phyloP scores from a whole-genome alignment of 257 asterid genomes.

The Linderniella brevidens region DNA sequence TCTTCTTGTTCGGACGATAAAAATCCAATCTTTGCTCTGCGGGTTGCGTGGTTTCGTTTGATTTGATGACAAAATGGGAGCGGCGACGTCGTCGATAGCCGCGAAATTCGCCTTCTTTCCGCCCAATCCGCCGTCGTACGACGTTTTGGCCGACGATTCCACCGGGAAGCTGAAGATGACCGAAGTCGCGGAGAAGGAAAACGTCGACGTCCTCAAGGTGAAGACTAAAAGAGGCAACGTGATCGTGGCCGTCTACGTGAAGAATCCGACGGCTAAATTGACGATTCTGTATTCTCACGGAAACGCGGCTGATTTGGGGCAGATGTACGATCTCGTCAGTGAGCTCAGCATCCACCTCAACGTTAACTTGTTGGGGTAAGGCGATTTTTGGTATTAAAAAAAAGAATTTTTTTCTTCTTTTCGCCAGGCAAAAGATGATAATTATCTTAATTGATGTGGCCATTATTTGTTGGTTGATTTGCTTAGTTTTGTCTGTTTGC shows the following conservation, averaged over 20 bases:
- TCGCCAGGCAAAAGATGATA: not conserved
- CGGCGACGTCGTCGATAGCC: conserved; percentile 83
- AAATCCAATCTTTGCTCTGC: no score
- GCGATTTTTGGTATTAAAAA: not conserved
- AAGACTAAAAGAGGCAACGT: conserved; percentile 32
- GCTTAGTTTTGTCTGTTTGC: no score
- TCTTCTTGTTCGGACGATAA: no score
- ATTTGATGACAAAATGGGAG: conserved; percentile 40
- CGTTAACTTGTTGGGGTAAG: conserved; percentile 49
- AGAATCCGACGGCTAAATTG: conserved; percentile 33
- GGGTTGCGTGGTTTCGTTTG: no score
- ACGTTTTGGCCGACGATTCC: conserved; percentile 33
- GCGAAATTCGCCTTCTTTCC: conserved; percentile 92
- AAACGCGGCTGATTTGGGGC: conserved; percentile 67
- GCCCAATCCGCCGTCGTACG: conserved; percentile 80
- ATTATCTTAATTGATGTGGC: no score
- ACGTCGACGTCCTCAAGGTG: conserved; percentile 35
- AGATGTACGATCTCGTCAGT: conserved; percentile 40
- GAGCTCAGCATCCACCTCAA: conserved; percentile 45
- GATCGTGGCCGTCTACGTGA: conserved; percentile 35
- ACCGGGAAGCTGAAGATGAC: conserved; percentile 66
- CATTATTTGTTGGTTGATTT: no score
- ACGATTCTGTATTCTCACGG: conserved; percentile 54
- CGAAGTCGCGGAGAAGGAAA: conserved; percentile 61
- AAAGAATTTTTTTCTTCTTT: not conserved